phyloP scores from a whole-genome alignment of 2,329 filamentous ascomycete species.

The Phoma sp. region DNA sequence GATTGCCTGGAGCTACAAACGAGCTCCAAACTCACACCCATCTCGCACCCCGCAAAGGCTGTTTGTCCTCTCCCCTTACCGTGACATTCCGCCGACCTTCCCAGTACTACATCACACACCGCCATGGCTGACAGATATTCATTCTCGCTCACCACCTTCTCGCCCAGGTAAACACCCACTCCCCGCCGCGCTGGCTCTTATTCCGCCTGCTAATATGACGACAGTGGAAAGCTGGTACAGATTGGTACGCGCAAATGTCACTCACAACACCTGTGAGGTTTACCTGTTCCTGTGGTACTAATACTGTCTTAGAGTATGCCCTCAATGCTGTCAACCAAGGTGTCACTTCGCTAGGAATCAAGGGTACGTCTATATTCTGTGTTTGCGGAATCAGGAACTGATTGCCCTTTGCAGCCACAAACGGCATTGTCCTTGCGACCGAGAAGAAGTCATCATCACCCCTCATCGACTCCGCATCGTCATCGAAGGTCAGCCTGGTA shows the following conservation, averaged over 20 bases:
- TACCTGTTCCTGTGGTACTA: slow-evolving; percentile 13
- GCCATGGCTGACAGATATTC: slow-evolving; percentile 97
- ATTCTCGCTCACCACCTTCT: slow-evolving; percentile 99
- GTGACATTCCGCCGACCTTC: background rate
- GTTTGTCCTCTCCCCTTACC: slow-evolving; percentile 1
- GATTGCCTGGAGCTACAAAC: slow-evolving; percentile 20
- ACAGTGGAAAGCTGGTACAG: slow-evolving; percentile 97
- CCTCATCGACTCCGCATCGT: slow-evolving; percentile 91
- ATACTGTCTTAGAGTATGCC: slow-evolving; percentile 80
- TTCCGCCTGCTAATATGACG: slow-evolving; percentile 55
- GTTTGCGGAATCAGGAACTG: background rate
- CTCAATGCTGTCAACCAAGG: slow-evolving; percentile 99
- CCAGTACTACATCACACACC: slow-evolving; percentile 16
- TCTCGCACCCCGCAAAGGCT: slow-evolving; percentile 15
- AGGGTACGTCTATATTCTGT: slow-evolving; percentile 68
- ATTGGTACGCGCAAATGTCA: slow-evolving; percentile 70
- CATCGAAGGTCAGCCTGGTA: slow-evolving; percentile 97
- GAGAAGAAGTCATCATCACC: slow-evolving; percentile 99
- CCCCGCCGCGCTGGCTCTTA: slow-evolving; percentile 28
- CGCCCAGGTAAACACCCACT: slow-evolving; percentile 78
- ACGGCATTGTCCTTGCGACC: slow-evolving; percentile 97
- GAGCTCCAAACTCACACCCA: slow-evolving; percentile 18
- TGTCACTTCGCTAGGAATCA: slow-evolving; percentile 97
- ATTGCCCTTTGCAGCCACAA: slow-evolving; percentile 73
- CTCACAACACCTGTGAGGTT: slow-evolving; percentile 16